Evolutionary conservation across 495 filamentous ascomycete genomes (phyloP), one percentile per base, ranked within the genome.

Genomic region (Aspergillus taichungensis): DNA sequence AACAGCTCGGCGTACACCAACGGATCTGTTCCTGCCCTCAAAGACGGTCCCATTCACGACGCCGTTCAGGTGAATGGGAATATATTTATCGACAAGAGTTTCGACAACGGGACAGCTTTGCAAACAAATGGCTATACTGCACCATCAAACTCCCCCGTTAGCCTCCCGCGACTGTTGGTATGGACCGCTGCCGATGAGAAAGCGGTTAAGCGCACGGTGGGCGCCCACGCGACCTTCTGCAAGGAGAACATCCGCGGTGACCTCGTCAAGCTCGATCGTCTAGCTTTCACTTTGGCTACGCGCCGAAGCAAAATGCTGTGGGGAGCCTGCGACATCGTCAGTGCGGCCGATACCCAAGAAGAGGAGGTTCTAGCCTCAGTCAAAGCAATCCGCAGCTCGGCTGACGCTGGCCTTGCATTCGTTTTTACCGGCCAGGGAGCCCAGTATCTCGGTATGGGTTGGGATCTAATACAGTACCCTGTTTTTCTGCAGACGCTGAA

Each of bases 391-490:
- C 13, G 28, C 8, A 18, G 36, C 5, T 31, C 32, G 9, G 12
- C 28, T 0, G 43, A 14, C 24, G 8, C 13, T 13, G 24, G 43
- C 3, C 27, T 68, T 5, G 56, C 45, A 1, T 61, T 63, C 30
- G 50, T 69, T 1, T 71, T 71, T 38, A 71, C 62, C 1, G 66
- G 67, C 1, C 67, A 71, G 46, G 67, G 67, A 14, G 67, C 67
- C 1, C 67, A 71, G 30, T 71, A 54, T 49, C 12, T 29, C 9
- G 51, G 33, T 7, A 71, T 71, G 67, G 67, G 66, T 0, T 39
- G 40, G 0, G 51, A 65, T 14, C 54, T 71, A 12, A 33, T 64
- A 0, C 11, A 37, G 13, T 59, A 54, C 35, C 45, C 48, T 5
- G 41, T 55, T 6, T 67, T 66, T 39, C 24, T 8, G 0, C 14